Evolutionary conservation across 2,329 filamentous ascomycete species (phyloP), one percentile per base, ranked within the genome.

Genomic region (Aspergillus sp.): DNA sequence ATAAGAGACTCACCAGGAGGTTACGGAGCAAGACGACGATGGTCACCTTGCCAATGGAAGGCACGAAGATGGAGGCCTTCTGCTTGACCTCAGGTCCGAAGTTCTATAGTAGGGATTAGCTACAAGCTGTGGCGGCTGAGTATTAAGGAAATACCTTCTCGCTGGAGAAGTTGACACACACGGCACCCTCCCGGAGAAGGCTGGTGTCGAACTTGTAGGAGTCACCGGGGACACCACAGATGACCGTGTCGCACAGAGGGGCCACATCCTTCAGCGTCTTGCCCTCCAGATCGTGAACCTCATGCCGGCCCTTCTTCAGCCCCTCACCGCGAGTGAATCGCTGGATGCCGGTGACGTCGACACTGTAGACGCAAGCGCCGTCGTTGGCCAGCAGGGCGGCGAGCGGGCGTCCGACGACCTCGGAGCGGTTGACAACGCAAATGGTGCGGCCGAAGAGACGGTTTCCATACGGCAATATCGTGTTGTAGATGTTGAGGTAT

Each of bases 111-210:
- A 42, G 20, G 11, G 29, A 34, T 34, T n/a, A 41, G 17, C 5
- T 11, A 50, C 41, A 48, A n/a, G 50, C 36, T 41, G 13, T 17
- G 1, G 16, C 43, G 5, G 5, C 14, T 7, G 40, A 42, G 13
- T 11, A 48, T 40, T 17, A n/a, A 29, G 6, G 20, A 36, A 25
- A 21, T 36, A 84, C 82, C 80, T 92, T 90, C 73, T 89, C 91
- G 47, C 90, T 96, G 6, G 91, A 95, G 72, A 99, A 97, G 76
- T 99, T 99, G 77, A 99, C 92, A 80, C 94, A 99, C n/a, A 96
- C 90, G 25, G 90, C 92, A 45, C 94, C 94, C 52, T 96, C 89
- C 44, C 91, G 84, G 64, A 99, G 80, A 57, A 94, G 78, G 47
- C 89, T 83, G 3, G 87, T 88, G 5, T 92, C 89, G 21, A 99